phyloP scores from a whole-genome alignment of 805 yeast genomes.

The Blastobotrys parvus region DNA sequence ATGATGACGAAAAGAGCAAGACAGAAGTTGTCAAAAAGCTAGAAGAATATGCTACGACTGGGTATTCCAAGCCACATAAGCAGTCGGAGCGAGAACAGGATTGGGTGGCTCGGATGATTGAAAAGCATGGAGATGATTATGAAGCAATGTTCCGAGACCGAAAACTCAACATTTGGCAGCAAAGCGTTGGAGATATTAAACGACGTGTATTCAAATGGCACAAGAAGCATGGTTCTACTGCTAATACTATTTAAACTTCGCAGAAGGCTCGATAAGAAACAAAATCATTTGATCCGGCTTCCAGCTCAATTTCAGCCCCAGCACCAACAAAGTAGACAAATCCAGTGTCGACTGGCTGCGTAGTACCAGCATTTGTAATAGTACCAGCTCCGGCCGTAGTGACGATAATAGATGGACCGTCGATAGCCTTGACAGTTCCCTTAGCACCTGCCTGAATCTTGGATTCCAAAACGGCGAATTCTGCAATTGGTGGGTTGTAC shows the following conservation, averaged over 20 bases:
- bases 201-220: slow-evolving; percentile 68
- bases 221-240: slow-evolving; percentile 33
- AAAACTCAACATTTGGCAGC: slow-evolving; percentile 75
- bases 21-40: slow-evolving; percentile 62
- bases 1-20: slow-evolving; percentile 16
- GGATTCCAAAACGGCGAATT: slow-evolving; percentile 84
- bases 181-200: slow-evolving; percentile 74
- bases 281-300: slow-evolving; percentile 33
- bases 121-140: slow-evolving; percentile 82
- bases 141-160: slow-evolving; percentile 89
- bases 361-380: slow-evolving; percentile 33
- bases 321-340: slow-evolving; percentile 83
- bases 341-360: slow-evolving; percentile 52
- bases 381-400: slow-evolving; percentile 75
- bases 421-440: slow-evolving; percentile 51
- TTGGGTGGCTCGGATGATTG: slow-evolving; percentile 58
- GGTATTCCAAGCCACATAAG: slow-evolving; percentile 39
- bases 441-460: slow-evolving; percentile 43
- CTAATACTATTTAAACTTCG: slow-evolving; percentile 15
- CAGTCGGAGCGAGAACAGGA: slow-evolving; percentile 67
- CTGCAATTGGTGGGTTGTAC: slow-evolving; percentile 95
- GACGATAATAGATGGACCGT: slow-evolving; percentile 85
- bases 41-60: slow-evolving; percentile 47
- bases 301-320: slow-evolving; percentile 51
- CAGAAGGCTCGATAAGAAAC: slow-evolving; percentile 81